These are phyloP conservation scores for Fraxinus angustifolia DNA, from an alignment of 305 asterid genomes.

Conservation along the genomic window DNA sequence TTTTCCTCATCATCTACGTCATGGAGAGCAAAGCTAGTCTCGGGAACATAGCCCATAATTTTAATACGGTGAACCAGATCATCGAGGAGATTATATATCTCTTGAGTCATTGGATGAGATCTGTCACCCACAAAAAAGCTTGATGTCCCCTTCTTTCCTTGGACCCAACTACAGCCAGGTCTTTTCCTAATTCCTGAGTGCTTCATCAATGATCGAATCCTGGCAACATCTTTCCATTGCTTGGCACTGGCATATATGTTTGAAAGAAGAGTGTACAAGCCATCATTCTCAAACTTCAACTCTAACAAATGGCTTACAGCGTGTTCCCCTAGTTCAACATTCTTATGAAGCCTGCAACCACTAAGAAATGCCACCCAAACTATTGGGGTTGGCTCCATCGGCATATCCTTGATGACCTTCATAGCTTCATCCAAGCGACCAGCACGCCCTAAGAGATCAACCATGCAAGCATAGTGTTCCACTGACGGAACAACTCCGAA, in stretches of 20 bases:
- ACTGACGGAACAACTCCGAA: conserved; percentile 57
- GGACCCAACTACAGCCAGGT: conserved; percentile 93
- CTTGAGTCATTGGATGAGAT: conserved; percentile 64
- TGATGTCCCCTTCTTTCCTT: conserved; percentile 66
- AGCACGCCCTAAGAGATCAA: conserved; percentile 79
- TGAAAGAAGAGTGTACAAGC: conserved; percentile 61
- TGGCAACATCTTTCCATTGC: conserved; percentile 84
- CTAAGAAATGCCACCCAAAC: conserved; percentile 70
- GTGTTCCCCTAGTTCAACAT: conserved; percentile 63
- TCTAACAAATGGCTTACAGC: conserved; percentile 44
- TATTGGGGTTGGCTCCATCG: conserved; percentile 56
- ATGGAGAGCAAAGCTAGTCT: conserved; percentile 78
- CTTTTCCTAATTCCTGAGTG: conserved; percentile 65
- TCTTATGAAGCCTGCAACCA: conserved; percentile 59
- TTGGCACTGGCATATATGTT: conserved; percentile 74
- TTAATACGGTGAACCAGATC: conserved; percentile 58
- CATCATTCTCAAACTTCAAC: conserved; percentile 56
- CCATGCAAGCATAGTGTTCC: conserved; percentile 83
- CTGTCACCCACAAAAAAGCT: conserved; percentile 70
- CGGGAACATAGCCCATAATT: conserved; percentile 72
- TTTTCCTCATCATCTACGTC: conserved; percentile 91
- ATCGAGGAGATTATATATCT: conserved; percentile 55
- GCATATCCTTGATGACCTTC: conserved; percentile 61
- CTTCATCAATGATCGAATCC: conserved; percentile 65
- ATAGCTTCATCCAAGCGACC: conserved; percentile 70